phyloP scores from a whole-genome alignment of 2,329 filamentous ascomycete species.

The Ophiocordyceps polyrhachis-furcata region DNA sequence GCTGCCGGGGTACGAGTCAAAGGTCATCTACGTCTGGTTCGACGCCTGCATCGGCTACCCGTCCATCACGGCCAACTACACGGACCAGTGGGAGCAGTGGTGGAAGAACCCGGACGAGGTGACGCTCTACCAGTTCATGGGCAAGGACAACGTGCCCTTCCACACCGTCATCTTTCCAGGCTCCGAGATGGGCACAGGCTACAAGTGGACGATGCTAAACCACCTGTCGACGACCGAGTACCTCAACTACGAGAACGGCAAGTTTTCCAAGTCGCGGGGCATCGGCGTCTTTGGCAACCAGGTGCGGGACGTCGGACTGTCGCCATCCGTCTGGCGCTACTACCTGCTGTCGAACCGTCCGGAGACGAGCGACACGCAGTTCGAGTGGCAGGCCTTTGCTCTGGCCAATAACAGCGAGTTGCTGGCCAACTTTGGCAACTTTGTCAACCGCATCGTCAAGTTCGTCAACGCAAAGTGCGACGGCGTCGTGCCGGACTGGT shows the following conservation, averaged over 20 bases:
- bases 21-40: conserved; percentile 87
- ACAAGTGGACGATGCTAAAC: conserved; percentile 80
- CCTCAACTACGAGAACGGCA: conserved; percentile 72
- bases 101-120: conserved; percentile 84
- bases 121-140: conserved; percentile 85
- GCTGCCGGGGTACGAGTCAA: conserved; percentile 30
- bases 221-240: conserved; percentile 78
- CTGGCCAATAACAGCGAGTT: conserved; percentile 77
- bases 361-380: conserved; percentile 73
- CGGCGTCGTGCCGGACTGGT: conserved; percentile 45
- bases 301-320: conserved; percentile 69
- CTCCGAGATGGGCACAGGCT: conserved; percentile 64
- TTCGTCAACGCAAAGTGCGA: conserved; percentile 61
- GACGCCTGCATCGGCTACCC: conserved; percentile 87
- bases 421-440: conserved; percentile 56
- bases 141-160: conserved; percentile 47
- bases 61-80: conserved; percentile 87
- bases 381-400: conserved; percentile 75
- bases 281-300: conserved; percentile 86
- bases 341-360: conserved; percentile 75
- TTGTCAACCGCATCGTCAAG: conserved; percentile 57
- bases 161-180: conserved; percentile 86
- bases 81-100: conserved; percentile 79
- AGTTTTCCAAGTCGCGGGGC: conserved; percentile 82
- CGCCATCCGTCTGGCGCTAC: conserved; percentile 81